These are phyloP conservation scores for Multifurca ochricompacta DNA, from an alignment of 768 basidiomycete species.

Conservation along the genomic window DNA sequence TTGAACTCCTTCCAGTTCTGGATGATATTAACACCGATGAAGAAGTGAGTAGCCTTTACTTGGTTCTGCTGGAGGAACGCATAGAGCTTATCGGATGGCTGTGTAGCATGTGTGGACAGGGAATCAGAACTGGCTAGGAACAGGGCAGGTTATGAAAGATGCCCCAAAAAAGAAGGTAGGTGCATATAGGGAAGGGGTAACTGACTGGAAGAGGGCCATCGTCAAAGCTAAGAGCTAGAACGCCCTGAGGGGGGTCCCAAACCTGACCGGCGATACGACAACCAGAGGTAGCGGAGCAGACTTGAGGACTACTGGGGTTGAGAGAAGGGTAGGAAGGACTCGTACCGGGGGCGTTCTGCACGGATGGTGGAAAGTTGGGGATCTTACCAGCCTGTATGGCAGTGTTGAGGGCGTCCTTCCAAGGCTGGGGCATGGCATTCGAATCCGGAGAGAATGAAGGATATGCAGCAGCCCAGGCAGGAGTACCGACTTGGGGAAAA, in stretches of 20 bases:
- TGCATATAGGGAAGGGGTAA: background rate
- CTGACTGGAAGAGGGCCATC: constrained; percentile 30
- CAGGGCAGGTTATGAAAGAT: background rate
- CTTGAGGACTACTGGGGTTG: constrained; percentile 22
- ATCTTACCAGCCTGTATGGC: constrained; percentile 31
- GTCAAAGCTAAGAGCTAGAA: constrained; percentile 30
- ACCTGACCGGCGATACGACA: constrained; percentile 29
- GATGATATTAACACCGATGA: constrained; percentile 39
- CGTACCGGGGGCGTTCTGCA: constrained; percentile 22
- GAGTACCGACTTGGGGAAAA: constrained; percentile 22
- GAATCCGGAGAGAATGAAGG: constrained; percentile 28
- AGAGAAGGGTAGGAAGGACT: constrained; percentile 17
- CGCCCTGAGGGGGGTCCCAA: constrained; percentile 35
- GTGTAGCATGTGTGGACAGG: background rate
- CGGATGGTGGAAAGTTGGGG: constrained; percentile 29
- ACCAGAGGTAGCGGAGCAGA: constrained; percentile 33
- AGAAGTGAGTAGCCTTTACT: constrained; percentile 37
- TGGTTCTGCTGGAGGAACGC: constrained; percentile 34
- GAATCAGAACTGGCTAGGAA: background rate
- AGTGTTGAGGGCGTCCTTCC: constrained; percentile 33
- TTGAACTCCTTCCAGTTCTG: constrained; percentile 29
- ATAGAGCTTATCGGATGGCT: constrained; percentile 30
- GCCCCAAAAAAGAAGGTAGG: too few species aligned
- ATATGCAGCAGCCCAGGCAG: constrained; percentile 30
- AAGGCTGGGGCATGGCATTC: constrained; percentile 30